A percentile compares a stretch with the other conserved stretches of the same genome.
phyloP scores from a whole-genome alignment of 2,329 filamentous ascomycete species.

The Diatrype stigma region DNA sequence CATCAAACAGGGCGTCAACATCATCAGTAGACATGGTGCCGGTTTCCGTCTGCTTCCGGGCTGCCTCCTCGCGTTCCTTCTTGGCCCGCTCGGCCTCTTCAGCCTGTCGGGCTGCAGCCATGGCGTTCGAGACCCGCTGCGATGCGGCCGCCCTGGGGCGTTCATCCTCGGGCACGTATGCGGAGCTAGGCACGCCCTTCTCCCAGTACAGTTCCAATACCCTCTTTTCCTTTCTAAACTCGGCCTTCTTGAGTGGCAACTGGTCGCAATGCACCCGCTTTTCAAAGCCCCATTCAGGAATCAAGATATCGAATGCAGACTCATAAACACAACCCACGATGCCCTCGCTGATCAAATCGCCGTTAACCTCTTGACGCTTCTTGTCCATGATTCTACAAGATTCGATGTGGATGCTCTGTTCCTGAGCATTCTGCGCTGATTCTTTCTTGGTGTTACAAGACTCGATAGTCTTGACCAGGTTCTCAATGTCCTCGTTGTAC shows the following conservation, averaged over 20 bases:
- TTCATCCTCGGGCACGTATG: conserved; percentile 95
- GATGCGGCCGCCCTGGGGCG: conserved; percentile 77
- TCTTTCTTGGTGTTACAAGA: conserved; percentile 99
- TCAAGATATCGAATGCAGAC: conserved; percentile 95
- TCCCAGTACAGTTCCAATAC: conserved; percentile 98
- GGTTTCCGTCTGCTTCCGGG: conserved; percentile 90
- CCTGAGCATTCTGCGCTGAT: conserved; percentile 92
- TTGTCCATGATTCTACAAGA: conserved; percentile 95
- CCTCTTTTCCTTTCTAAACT: conserved; percentile 94
- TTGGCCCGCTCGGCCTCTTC: conserved; percentile 77
- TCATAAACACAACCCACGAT: conserved; percentile 98
- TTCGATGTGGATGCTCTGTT: conserved; percentile 98
- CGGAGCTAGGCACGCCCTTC: conserved; percentile 95
- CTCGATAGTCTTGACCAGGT: conserved; percentile 85
- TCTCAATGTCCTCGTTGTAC: conserved; percentile 85
- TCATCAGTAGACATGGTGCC: conserved; percentile 91
- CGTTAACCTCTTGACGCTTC: conserved; percentile 78
- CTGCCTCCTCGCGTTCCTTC: conserved; percentile 85
- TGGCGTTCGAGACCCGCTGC: conserved; percentile 69
- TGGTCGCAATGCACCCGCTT: conserved; percentile 99
- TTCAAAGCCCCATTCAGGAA: conserved; percentile 97
- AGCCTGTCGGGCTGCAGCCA: conserved; percentile 72
- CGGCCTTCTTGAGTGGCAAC: conserved; percentile 96
- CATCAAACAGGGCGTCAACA: conserved; percentile 92
- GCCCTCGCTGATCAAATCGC: conserved; percentile 90